Conservation (phyloP, 352 stramenopile species). For the Globisporangium nunn region DNA sequence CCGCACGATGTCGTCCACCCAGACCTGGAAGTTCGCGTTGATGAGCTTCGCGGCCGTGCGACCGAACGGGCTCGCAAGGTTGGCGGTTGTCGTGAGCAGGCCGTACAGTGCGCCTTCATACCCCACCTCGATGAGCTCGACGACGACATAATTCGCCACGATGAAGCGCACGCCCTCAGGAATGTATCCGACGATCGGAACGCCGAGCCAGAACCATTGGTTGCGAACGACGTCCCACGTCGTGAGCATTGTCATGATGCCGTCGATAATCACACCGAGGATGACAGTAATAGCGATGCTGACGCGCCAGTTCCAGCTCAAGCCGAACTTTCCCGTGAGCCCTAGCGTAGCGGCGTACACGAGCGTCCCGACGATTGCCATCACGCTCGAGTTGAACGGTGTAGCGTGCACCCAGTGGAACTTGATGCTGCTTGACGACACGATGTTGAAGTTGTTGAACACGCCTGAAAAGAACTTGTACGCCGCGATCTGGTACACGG, state of each 20-base stretch:
- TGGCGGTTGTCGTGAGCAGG: slow-evolving; percentile 38
- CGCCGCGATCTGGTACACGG: slow-evolving; percentile 46
- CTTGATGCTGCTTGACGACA: slow-evolving; percentile 45
- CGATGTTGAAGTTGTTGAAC: slow-evolving; percentile 60
- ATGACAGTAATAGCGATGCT: slow-evolving; percentile 35
- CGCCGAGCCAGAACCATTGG: slow-evolving; percentile 59
- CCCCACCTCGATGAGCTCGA: slow-evolving; percentile 50
- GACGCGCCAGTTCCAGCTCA: slow-evolving; percentile 50
- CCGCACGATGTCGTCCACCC: slow-evolving; percentile 33
- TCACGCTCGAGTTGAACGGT: slow-evolving; percentile 49
- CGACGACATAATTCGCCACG: slow-evolving; percentile 43
- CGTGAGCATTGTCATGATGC: slow-evolving; percentile 45
- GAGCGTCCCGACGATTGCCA: slow-evolving; percentile 40
- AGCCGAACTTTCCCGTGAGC: slow-evolving; percentile 33
- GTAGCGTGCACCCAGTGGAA: slow-evolving; percentile 49
- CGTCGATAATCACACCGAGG: slow-evolving; percentile 31
- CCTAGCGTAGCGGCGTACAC: slow-evolving; percentile 38
- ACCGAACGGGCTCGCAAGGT: slow-evolving; percentile 40
- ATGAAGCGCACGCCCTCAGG: slow-evolving; percentile 48
- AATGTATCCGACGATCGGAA: slow-evolving; percentile 43
- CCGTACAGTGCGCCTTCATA: slow-evolving; percentile 50
- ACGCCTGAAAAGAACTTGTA: slow-evolving; percentile 64
- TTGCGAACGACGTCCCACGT: slow-evolving; percentile 43
- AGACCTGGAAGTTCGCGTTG: slow-evolving; percentile 46
- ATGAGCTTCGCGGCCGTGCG: slow-evolving; percentile 44